Conservation (phyloP, 805 yeast genomes). For the Candida incommunis region DNA sequence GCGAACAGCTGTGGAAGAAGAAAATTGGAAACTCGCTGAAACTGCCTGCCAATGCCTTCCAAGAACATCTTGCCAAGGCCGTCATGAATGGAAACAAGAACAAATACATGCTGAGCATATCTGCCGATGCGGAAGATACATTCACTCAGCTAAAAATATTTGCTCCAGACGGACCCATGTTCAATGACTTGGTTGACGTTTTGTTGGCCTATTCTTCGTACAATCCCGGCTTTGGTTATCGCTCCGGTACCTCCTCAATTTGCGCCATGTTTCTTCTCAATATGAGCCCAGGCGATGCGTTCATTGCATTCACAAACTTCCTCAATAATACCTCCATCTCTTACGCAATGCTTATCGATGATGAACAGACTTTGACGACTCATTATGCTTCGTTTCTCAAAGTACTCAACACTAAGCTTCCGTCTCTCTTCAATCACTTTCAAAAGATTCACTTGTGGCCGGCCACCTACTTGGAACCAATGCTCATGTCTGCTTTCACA, state of each 20-base stretch:
- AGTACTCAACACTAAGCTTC: constrained; percentile 30
- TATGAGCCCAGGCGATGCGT: constrained; percentile 25
- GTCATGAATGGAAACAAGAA: background rate
- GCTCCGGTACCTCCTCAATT: constrained; percentile 24
- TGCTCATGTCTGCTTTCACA: constrained; percentile 32
- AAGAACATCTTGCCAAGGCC: constrained; percentile 5
- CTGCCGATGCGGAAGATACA: constrained; percentile 16
- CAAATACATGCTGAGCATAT: constrained; percentile 3
- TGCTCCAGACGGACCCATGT: constrained; percentile 21
- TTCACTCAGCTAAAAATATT: constrained; percentile 28
- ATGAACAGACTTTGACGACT: constrained; percentile 21
- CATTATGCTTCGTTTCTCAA: constrained; percentile 34
- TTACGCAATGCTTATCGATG: constrained; percentile 19
- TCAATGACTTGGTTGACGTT: constrained; percentile 22
- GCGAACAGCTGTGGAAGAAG: constrained; percentile 38
- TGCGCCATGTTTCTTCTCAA: constrained; percentile 29
- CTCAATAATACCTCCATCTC: constrained; percentile 22
- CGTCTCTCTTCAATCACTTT: constrained; percentile 38
- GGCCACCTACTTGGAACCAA: constrained; percentile 28
- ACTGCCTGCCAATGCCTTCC: constrained; percentile 10
- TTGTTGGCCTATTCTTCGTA: constrained; percentile 21
- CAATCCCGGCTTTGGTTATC: constrained; percentile 20
- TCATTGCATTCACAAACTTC: constrained; percentile 27
- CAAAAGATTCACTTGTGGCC: constrained; percentile 28
- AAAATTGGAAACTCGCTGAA: constrained; percentile 26